Evolutionary conservation across 1,284 basidiomycete species (phyloP).

Genomic region (Papiliotrema nemorosa): DNA sequence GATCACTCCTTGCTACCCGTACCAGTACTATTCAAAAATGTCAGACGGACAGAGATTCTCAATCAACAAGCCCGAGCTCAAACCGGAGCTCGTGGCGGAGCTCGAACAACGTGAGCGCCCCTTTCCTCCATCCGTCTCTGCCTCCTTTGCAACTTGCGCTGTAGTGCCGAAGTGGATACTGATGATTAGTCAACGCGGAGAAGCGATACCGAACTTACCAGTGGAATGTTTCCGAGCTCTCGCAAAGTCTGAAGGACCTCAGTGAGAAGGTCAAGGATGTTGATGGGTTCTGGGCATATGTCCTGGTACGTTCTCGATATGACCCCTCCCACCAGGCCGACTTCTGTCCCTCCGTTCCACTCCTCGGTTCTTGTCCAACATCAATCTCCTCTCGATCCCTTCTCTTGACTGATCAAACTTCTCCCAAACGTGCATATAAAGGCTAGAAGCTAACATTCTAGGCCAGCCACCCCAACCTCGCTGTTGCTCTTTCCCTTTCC

Average conservation of each 20-base stretch:
- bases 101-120: constrained; percentile 25
- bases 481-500: constrained; percentile 24
- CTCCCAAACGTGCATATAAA: too few species aligned
- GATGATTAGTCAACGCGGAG: constrained; percentile 26
- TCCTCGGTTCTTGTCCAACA: too few species aligned
- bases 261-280: constrained; percentile 33
- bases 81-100: constrained; percentile 12
- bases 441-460: too few species aligned
- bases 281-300: constrained; percentile 37
- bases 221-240: constrained; percentile 25
- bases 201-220: constrained; percentile 28
- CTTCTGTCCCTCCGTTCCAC: too few species aligned
- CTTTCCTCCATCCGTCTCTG: not conserved
- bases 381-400: too few species aligned
- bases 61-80: constrained; percentile 8
- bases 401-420: too few species aligned
- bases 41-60: not conserved
- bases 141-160: too few species aligned
- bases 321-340: not conserved
- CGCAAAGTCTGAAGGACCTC: constrained; percentile 24
- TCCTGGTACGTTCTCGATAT: constrained; percentile 36
- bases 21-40: not conserved
- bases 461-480: constrained; percentile 23
- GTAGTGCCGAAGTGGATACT: too few species aligned
- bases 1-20: not conserved